Evolutionary conservation across 176 grass and related monocot genomes (phyloP).

Genomic region (Oryza meridionalis): DNA sequence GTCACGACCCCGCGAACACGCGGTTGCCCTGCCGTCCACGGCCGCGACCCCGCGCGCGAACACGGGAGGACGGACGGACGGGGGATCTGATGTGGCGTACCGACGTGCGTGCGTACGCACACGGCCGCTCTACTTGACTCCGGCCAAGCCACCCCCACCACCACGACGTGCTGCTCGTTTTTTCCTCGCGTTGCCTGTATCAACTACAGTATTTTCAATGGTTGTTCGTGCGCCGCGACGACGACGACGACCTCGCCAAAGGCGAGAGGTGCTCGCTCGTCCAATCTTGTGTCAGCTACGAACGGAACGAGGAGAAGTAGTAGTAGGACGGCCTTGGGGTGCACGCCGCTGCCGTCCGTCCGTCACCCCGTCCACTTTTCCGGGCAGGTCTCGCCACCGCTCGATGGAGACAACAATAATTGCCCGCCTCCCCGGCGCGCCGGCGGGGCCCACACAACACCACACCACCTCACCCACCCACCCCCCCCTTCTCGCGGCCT

Average conservation of each 20-base stretch:
- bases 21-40: background rate
- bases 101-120: background rate
- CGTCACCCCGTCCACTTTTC: conserved; percentile 10
- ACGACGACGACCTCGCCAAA: background rate
- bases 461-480: conserved; percentile 34
- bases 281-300: background rate
- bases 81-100: background rate
- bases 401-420: conserved; percentile 37
- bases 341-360: background rate
- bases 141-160: fast-evolving
- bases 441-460: conserved; percentile 49
- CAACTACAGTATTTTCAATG: background rate
- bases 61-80: background rate
- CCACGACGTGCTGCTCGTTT: no score
- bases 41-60: background rate
- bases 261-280: background rate
- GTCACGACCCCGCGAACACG: no score
- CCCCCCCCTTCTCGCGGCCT: conserved; percentile 24
- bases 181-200: no score
- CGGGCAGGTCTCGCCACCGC: conserved; percentile 34
- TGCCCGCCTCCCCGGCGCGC: conserved; percentile 6
- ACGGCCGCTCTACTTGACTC: background rate
- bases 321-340: background rate
- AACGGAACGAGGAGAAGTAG: background rate
- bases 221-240: background rate